Percentiles rank a stretch among this genome's conserved stretches.
These are phyloP conservation scores for Adenanthera pavonina DNA, from an alignment of 306 rosid species.

Conservation along the genomic window DNA sequence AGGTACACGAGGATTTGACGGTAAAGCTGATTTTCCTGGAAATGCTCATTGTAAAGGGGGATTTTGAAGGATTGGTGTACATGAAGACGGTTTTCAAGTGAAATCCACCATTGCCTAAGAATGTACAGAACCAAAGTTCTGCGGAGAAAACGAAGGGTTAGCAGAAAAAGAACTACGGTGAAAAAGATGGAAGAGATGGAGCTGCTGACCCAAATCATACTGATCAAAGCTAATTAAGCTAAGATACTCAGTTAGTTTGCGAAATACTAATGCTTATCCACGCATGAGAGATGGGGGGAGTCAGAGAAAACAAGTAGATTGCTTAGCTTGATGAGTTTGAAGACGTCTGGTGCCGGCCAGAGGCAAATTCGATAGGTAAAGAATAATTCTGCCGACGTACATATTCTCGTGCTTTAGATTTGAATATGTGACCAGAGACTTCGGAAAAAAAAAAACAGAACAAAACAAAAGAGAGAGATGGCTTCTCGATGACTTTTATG, in stretches of 20 bases:
- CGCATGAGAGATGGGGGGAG: neutral
- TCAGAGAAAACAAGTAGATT: neutral
- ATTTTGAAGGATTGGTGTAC: constrained; percentile 75
- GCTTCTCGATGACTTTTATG: neutral
- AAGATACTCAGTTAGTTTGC: neutral
- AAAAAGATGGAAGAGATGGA: constrained; percentile 44
- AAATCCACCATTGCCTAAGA: constrained; percentile 57
- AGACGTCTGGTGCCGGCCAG: constrained; percentile 48
- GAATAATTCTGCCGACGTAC: no score
- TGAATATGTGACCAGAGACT: constrained; percentile 37
- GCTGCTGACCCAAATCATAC: constrained; percentile 36
- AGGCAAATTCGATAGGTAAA: constrained; percentile 32
- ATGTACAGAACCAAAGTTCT: constrained; percentile 69
- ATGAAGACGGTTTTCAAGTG: constrained; percentile 60
- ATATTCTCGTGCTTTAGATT: constrained; percentile 43
- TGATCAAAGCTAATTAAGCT: neutral
- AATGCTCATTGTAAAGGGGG: constrained; percentile 61
- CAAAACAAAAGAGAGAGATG: no score
- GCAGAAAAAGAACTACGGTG: constrained; percentile 32
- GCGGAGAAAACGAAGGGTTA: constrained; percentile 54
- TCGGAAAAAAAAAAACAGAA: no score
- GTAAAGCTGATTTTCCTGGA: constrained; percentile 78
- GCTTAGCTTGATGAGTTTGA: constrained; percentile 3
- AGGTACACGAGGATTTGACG: constrained; percentile 67
- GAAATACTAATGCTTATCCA: neutral